phyloP scores from a whole-genome alignment of 228 moss, liverwort and hornwort genomes.

The Sphagnum fallax region DNA sequence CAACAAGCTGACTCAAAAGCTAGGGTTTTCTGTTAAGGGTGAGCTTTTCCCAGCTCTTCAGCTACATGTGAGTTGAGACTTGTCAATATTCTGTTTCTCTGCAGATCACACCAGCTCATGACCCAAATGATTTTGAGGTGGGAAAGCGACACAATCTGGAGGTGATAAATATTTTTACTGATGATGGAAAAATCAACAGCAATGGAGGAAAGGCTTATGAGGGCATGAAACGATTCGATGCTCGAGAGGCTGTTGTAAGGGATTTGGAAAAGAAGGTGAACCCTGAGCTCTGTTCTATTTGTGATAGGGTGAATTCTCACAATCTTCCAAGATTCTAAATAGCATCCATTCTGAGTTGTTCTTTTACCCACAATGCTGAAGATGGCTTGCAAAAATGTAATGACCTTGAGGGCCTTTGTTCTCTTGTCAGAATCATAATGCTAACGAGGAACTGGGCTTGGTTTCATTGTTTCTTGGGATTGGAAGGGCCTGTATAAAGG shows the following conservation, averaged over 20 bases:
- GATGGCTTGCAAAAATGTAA: too few species aligned
- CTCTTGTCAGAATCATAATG: too few species aligned
- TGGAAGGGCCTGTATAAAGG: slow-evolving; percentile 73
- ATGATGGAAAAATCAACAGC: slow-evolving; percentile 84
- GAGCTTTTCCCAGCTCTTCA: too few species aligned
- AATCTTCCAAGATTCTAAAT: neutral
- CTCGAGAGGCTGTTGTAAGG: slow-evolving; percentile 63
- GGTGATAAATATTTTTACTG: slow-evolving; percentile 83
- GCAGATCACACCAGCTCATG: slow-evolving; percentile 95
- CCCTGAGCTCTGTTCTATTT: neutral
- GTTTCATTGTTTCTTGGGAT: neutral
- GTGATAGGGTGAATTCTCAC: too few species aligned
- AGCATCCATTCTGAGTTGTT: neutral
- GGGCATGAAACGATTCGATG: slow-evolving; percentile 83
- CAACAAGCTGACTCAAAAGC: too few species aligned
- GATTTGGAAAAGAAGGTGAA: slow-evolving; percentile 66
- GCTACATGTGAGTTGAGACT: too few species aligned
- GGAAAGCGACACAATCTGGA: slow-evolving; percentile 82
- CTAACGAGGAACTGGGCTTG: too few species aligned
- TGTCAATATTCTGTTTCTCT: neutral
- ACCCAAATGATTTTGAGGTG: slow-evolving; percentile 81
- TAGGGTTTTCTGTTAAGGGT: too few species aligned
- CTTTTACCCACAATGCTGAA: too few species aligned
- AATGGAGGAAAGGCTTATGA: slow-evolving; percentile 73
- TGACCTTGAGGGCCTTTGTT: too few species aligned